These are phyloP conservation scores for Aureobasidium melanogenum DNA, from an alignment of 2,329 filamentous ascomycete species.

Conservation along the genomic window DNA sequence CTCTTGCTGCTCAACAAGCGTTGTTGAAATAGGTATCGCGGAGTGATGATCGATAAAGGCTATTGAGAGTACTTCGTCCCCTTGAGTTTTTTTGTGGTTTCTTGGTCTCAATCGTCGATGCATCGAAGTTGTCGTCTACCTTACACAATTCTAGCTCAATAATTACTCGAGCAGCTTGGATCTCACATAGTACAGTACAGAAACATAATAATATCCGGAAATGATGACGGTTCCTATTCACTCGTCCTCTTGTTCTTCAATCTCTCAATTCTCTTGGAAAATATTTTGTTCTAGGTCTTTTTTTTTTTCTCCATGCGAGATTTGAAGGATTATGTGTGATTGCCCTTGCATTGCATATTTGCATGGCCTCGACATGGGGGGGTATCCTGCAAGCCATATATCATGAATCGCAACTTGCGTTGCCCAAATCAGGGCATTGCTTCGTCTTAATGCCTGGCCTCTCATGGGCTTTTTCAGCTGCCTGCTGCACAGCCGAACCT, in stretches of 20 bases:
- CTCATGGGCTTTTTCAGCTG: too few relatives aligned
- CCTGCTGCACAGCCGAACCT: too few relatives aligned
- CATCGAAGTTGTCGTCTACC: not conserved
- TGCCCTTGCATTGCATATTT: too few relatives aligned
- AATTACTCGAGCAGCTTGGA: not conserved
- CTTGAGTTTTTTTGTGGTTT: not conserved
- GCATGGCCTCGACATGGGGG: too few relatives aligned
- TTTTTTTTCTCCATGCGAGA: not conserved
- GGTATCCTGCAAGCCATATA: too few relatives aligned
- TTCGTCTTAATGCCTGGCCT: too few relatives aligned
- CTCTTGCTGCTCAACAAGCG: constrained; percentile 11
- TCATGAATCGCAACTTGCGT: too few relatives aligned
- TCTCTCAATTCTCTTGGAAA: too few relatives aligned
- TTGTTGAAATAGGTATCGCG: not conserved
- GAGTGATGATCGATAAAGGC: not conserved
- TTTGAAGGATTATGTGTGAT: too few relatives aligned
- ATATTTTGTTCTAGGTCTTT: too few relatives aligned
- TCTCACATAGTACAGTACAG: not conserved
- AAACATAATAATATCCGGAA: not conserved
- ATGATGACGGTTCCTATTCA: not conserved
- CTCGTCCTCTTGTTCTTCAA: not conserved
- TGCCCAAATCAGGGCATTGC: too few relatives aligned
- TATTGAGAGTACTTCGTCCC: not conserved
- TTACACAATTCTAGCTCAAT: not conserved
- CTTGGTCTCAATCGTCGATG: not conserved